Evolutionary conservation across 1,139 yeast genomes (phyloP).

Genomic region (Pichia sp.): DNA sequence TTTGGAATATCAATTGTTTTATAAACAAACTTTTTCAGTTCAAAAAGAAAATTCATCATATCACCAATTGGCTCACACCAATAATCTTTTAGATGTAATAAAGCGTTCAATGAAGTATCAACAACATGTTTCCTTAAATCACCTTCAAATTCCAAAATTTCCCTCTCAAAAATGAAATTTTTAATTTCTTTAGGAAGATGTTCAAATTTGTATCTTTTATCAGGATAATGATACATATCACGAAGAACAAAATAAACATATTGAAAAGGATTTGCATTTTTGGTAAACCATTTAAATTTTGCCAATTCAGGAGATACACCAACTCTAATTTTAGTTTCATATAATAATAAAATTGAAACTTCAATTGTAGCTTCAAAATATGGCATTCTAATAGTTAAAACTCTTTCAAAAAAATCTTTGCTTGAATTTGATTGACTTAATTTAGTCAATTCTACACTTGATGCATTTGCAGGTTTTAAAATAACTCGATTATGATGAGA

Average conservation of each 20-base stretch:
- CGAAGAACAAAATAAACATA: conserved; percentile 15
- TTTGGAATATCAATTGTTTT: background rate
- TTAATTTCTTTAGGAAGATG: conserved; percentile 13
- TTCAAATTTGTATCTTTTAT: conserved; percentile 8
- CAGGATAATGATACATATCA: conserved; percentile 16
- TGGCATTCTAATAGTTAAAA: conserved; percentile 11
- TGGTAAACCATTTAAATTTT: conserved; percentile 15
- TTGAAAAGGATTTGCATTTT: conserved; percentile 17
- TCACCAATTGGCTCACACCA: conserved; percentile 13
- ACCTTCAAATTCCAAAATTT: conserved; percentile 8
- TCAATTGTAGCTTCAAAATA: conserved; percentile 10
- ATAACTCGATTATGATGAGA: conserved; percentile 16
- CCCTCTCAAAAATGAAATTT: conserved; percentile 11
- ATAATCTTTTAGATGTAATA: conserved; percentile 1
- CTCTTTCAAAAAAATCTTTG: conserved; percentile 12
- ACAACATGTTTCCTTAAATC: conserved; percentile 14
- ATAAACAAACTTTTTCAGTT: conserved; percentile 12
- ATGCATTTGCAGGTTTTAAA: conserved; percentile 9
- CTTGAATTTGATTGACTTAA: conserved; percentile 10
- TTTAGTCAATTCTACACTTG: conserved; percentile 9
- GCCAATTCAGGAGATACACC: conserved; percentile 7
- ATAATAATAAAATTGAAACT: conserved; percentile 11
- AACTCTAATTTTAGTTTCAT: conserved; percentile 13
- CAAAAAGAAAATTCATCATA: conserved; percentile 12
- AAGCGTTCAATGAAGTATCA: conserved; percentile 7